Evolutionary conservation across 768 basidiomycete species (phyloP).

Genomic region (Boletus reticulatus): DNA sequence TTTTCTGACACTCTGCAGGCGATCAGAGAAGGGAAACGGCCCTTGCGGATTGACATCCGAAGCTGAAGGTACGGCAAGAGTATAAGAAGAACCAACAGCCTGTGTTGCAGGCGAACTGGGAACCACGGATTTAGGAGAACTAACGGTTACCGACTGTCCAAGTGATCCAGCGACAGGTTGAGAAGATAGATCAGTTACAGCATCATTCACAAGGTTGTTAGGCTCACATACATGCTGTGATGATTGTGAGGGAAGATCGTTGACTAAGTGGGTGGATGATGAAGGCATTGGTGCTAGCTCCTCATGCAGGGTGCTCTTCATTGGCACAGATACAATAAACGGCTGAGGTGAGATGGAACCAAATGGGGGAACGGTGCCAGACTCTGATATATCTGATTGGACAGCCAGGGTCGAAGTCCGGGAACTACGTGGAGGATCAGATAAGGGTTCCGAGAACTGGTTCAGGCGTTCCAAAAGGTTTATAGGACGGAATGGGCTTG

Average conservation of each 20-base stretch:
- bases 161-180: not conserved
- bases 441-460: slow-evolving; percentile 11
- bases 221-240: slow-evolving; percentile 14
- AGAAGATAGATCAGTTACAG: slow-evolving; percentile 3
- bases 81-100: not conserved
- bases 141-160: slow-evolving; percentile 1
- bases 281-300: slow-evolving; percentile 3
- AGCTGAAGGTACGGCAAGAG: not conserved
- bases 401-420: not conserved
- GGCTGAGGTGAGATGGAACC: slow-evolving; percentile 46
- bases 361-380: slow-evolving; percentile 16
- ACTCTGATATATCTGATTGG: not conserved
- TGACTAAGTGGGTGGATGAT: slow-evolving; percentile 11
- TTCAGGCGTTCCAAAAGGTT: slow-evolving; percentile 30
- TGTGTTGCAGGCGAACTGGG: slow-evolving; percentile 1
- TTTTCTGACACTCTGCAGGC: slow-evolving; percentile 35
- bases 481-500: slow-evolving; percentile 33
- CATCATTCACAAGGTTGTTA: not conserved
- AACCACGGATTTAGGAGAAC: not conserved
- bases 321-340: slow-evolving; percentile 13
- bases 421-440: not conserved
- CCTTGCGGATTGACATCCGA: slow-evolving; percentile 7
- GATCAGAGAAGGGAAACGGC: slow-evolving; percentile 36
- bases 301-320: not conserved
- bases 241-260: slow-evolving; percentile 25